Conservation (phyloP, 2,329 filamentous ascomycete species). For the Phaeosphaeriaceae sp. region DNA sequence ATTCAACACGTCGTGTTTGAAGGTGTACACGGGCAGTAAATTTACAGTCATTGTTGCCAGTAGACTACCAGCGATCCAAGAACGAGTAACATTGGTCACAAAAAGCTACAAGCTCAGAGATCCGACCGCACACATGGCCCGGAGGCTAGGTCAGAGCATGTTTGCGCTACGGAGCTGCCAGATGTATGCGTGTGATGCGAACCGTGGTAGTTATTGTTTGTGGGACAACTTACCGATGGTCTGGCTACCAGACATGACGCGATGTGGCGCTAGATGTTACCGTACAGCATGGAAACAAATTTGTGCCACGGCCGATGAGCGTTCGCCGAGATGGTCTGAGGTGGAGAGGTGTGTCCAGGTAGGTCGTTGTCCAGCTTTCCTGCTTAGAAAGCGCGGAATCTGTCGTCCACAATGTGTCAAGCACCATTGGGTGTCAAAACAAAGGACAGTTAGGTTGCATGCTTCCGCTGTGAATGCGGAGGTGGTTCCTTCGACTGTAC, state of each 20-base stretch:
- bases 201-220: not conserved
- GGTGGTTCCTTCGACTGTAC: not conserved
- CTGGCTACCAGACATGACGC: not conserved
- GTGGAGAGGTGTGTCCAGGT: not conserved
- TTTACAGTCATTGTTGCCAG: not conserved
- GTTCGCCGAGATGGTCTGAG: not conserved
- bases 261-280: not conserved
- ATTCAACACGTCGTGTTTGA: not conserved
- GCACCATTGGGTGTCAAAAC: not conserved
- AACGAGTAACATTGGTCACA: too few relatives aligned
- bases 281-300: not conserved
- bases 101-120: not conserved
- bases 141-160: not conserved
- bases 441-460: not conserved
- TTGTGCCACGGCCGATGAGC: not conserved
- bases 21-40: not conserved
- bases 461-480: not conserved
- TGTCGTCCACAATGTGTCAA: not conserved
- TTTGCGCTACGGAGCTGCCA: conserved; percentile 3
- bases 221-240: not conserved
- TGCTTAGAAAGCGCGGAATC: not conserved
- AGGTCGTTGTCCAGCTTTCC: not conserved
- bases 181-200: conserved; percentile 1
- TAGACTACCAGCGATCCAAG: too few relatives aligned
- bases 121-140: not conserved